These are phyloP conservation scores for Crassisporium funariophilum DNA, from an alignment of 768 basidiomycete genomes.

Conservation along the genomic window DNA sequence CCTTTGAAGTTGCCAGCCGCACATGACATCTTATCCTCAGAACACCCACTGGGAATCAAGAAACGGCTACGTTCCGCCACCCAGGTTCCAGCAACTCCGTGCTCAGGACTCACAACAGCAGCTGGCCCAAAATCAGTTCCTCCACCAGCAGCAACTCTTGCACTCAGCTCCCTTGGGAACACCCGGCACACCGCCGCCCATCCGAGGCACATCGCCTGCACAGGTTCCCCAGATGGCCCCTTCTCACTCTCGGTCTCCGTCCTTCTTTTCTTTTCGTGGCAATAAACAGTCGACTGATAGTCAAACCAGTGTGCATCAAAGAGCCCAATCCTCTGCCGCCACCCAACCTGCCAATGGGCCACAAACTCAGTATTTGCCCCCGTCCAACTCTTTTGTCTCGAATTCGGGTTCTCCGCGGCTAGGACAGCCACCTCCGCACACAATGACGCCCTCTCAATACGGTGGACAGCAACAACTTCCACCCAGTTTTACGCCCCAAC, in stretches of 20 bases:
- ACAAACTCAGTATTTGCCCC: slow-evolving; percentile 17
- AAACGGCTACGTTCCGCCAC: slow-evolving; percentile 32
- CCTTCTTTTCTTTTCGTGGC: slow-evolving; percentile 63
- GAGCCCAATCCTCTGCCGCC: slow-evolving; percentile 11
- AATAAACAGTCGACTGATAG: slow-evolving; percentile 35
- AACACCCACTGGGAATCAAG: slow-evolving; percentile 25
- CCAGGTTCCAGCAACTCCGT: slow-evolving; percentile 32
- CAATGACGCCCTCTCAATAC: slow-evolving; percentile 10
- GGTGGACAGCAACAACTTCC: slow-evolving; percentile 8
- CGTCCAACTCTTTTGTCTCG: slow-evolving; percentile 7
- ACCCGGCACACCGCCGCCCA: not conserved
- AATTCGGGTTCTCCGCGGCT: slow-evolving; percentile 7
- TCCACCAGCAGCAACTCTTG: slow-evolving; percentile 18
- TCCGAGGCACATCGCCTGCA: not conserved
- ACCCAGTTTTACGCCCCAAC: slow-evolving; percentile 9
- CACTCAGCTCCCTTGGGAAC: slow-evolving; percentile 2
- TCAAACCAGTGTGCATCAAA: slow-evolving; percentile 19
- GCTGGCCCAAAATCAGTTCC: slow-evolving; percentile 9
- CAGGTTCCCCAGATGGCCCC: slow-evolving; percentile 20
- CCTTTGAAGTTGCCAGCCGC: too few relatives aligned
- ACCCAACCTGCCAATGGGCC: slow-evolving; percentile 2
- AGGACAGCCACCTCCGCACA: slow-evolving; percentile 19
- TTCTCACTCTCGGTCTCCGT: slow-evolving; percentile 55
- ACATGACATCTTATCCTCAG: slow-evolving; percentile 30
- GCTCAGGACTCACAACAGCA: slow-evolving; percentile 20